Base-by-base conservation (phyloP, 257 asterid species). In the Solanum clarkiae region DNA sequence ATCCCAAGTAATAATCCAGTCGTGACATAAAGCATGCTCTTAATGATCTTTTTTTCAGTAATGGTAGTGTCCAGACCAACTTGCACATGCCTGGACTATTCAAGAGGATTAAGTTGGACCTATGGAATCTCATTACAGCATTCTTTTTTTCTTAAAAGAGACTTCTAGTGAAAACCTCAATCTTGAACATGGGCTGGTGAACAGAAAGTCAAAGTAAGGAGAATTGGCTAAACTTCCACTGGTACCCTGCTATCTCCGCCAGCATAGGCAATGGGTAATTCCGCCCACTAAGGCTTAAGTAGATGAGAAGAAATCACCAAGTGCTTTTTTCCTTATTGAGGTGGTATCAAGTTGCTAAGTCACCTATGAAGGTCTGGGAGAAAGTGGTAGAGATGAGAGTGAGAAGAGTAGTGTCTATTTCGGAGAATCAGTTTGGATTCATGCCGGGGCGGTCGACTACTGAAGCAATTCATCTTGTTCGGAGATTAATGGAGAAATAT, bases 71-170 rank as follows among this genome's bases (percentile, higher is more conserved):
- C 24, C 10, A 6, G 10, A 1, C 59, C 22, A 56, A 8, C 62
- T 56, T 56, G 62, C 22, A 56, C 22, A 2, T n/a, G 15, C 62
- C 62, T 56, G 10, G 22, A 16, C 22, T 55, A 17, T 55, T 68
- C 49, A 63, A 18, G 44, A 63, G 20, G 11, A 63, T 63, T 26
- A 26, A 24, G 71, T 63, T 63, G 71, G 20, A 26, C 71, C 42
- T 26, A 65, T 13, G 94, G 94, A 96, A 93, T 86, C 84, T 91
- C 84, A 92, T 93, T 29, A 91, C 97, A 1, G 91, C 94, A 91
- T 93, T 56, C 22, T 1, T 53, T 53, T 32, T 32, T 40, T 18
- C 18, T 8, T 7, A 6, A 40, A 2, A 36, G 53, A 70, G 79
- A 40, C 40, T 40, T 18, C 54, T 42, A 29, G 80, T 42, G 80